Conservation (phyloP, 2,329 filamentous ascomycete genomes). For the Alternaria brassicae region DNA sequence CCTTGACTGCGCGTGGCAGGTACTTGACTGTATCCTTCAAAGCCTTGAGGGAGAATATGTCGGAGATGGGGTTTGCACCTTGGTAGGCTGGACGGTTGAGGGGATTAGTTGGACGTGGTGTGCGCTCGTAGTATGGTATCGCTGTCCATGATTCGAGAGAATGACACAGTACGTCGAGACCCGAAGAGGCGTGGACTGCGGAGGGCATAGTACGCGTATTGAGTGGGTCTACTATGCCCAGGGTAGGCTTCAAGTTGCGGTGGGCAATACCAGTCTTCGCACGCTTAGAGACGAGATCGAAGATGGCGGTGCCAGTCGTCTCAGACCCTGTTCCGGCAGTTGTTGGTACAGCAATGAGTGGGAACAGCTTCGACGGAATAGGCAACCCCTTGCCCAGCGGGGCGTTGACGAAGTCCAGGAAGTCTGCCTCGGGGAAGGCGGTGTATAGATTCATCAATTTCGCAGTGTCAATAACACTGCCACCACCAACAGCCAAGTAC, state of each 20-base stretch:
- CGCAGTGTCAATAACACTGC: constrained; percentile 96
- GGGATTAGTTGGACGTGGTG: constrained; percentile 84
- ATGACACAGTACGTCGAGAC: constrained; percentile 94
- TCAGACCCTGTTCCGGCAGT: constrained; percentile 90
- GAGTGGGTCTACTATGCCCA: constrained; percentile 84
- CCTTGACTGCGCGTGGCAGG: constrained; percentile 82
- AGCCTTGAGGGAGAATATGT: constrained; percentile 92
- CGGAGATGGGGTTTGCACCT: constrained; percentile 95
- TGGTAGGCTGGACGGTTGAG: constrained; percentile 93
- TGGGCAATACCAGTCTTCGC: constrained; percentile 97
- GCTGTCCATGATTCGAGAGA: constrained; percentile 96
- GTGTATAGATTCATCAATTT: constrained; percentile 99
- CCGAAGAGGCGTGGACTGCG: constrained; percentile 89
- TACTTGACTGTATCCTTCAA: constrained; percentile 87
- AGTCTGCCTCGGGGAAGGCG: constrained; percentile 88
- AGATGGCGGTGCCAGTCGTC: constrained; percentile 97
- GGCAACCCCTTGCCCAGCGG: constrained; percentile 85
- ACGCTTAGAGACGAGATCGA: constrained; percentile 86
- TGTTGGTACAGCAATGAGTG: constrained; percentile 82
- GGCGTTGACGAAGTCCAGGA: constrained; percentile 97
- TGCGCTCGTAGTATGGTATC: constrained; percentile 89
- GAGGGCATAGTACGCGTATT: constrained; percentile 97
- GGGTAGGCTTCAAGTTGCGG: constrained; percentile 90
- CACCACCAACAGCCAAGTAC: constrained; percentile 89
- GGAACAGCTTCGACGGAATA: constrained; percentile 73